Evolutionary conservation across 495 filamentous ascomycete genomes (phyloP), one percentile per base, ranked within the genome.

Genomic region (Xylaria intraflava): DNA sequence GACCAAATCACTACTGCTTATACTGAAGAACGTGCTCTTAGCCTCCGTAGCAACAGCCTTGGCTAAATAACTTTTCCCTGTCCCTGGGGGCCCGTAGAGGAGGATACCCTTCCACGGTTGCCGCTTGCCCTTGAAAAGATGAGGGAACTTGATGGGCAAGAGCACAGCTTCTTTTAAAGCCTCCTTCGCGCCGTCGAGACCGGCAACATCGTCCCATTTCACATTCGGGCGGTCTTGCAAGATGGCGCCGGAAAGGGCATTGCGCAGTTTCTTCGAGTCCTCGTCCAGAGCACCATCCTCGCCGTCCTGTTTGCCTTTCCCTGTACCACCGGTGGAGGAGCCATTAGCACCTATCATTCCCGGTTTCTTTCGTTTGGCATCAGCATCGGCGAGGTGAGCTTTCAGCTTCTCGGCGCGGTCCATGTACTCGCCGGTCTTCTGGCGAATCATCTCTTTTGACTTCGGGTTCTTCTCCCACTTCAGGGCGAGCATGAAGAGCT

Each of bases 1-100:
- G 27, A 97, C 94, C 71, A 98, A 67, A 67, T 97, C 94, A 74
- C 88, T 93, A 73, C 87, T 92, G 73, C 88, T 94, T 56, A 98
- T 90, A 65, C 90, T 95, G 78, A 98, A 98, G 67, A 98, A 98
- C n/a, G 93, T 98, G 69, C 90, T 95, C 67, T 97, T 97, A 43
- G 94, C 94, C 67, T 98, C 93, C 9, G 93, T 98, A 51, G 93
- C 93, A 33, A 98, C 94, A 8, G 93, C 93, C 66, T 97, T 97
- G 55, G 93, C 93, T 36, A 98, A 77, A 69, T 95, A 96, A 67
- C 84, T 89, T 77, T 98, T 98, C 72, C 93, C 93, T 7, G 93
- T 98, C 59, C 93, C 93, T 0, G 93, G 93, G 1, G 93, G 93
- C 0, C 93, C 93, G 69, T 97, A 98, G 22, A 98, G 80, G 67